Conservation (phyloP, 768 basidiomycete species). For the Lentinula guzmanii region DNA sequence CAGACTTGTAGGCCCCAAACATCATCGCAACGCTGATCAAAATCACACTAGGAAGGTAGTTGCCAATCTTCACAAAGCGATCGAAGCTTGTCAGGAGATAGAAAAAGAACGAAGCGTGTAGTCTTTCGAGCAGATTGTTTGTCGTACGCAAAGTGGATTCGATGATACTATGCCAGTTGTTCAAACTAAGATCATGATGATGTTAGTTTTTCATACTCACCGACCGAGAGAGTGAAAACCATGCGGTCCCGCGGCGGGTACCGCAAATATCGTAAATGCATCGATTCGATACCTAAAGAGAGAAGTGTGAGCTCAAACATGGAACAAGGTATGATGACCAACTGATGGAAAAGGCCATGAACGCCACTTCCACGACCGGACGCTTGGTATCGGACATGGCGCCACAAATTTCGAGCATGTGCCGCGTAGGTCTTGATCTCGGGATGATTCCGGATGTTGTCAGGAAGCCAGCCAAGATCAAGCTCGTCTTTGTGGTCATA, state of each 20-base stretch:
- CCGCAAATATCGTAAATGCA: constrained; percentile 83
- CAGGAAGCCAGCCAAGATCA: constrained; percentile 40
- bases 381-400: constrained; percentile 70
- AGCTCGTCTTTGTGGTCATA: constrained; percentile 56
- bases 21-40: constrained; percentile 82
- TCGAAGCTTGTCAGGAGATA: constrained; percentile 65
- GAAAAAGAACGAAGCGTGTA: constrained; percentile 98
- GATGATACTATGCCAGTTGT: constrained; percentile 44
- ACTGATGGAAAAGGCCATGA: constrained; percentile 89
- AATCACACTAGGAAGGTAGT: constrained; percentile 83
- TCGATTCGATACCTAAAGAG: constrained; percentile 81
- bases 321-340: constrained; percentile 14
- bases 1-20: constrained; percentile 74
- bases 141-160: constrained; percentile 87
- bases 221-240: constrained; percentile 91
- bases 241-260: constrained; percentile 87
- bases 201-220: constrained; percentile 33
- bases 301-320: constrained; percentile 2
- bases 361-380: constrained; percentile 80
- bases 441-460: constrained; percentile 30
- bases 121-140: constrained; percentile 92
- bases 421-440: constrained; percentile 47
- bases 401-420: constrained; percentile 60
- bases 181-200: constrained; percentile 5
- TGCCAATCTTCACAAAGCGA: constrained; percentile 84